Evolutionary conservation across 1,284 basidiomycete species (phyloP), one percentile per base, ranked within the genome.

Genomic region (Peniophora sp.): DNA sequence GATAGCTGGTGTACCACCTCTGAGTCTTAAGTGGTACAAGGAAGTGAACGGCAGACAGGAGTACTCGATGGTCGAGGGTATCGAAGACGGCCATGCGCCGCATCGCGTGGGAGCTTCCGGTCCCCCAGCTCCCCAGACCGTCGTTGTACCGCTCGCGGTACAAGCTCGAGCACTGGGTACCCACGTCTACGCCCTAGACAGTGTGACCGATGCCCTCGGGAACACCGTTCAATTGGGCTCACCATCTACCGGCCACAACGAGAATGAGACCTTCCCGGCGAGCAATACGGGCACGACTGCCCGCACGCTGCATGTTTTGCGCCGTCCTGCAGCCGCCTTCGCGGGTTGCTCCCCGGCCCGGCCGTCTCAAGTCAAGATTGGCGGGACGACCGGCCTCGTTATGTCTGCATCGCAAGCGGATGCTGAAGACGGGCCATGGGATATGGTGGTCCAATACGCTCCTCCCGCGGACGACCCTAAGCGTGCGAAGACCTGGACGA

Each of bases 21-120:
- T 94, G 55, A 85, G 80, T 58, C 72, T 92, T 47, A 76, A 79
- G 37, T 94, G 89, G 88, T 75, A 78, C 59, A 83, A 82, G 61
- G 77, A 82, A 42, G 67, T 83, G 51, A 77, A 85, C 58, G 77
- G 79, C 39, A 71, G 72, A 52, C 71, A 72, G 48, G 84, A 91
- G 58, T 70, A 78, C 42, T 90, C 88, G 51, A 69, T 85, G 24
- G 87, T 93, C 10, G 89, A 93, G 62, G 90, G 89, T 1, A 92
- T 94, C 50, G 87, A 92, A 63, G 81, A 78, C 39, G 75, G 72
- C 24, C 66, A 72, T 36, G 59, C 53, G 14, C 64, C 55, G 58
- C 37, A 51, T 52, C 27, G 27, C 12, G 17, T 60, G 58, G 50
- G 54, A 36, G 20, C 49, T 5, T 42, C 47, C 20, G 44, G 17